Evolutionary conservation across 2,329 filamentous ascomycete genomes (phyloP).

Genomic region (Colletotrichum karsti): DNA sequence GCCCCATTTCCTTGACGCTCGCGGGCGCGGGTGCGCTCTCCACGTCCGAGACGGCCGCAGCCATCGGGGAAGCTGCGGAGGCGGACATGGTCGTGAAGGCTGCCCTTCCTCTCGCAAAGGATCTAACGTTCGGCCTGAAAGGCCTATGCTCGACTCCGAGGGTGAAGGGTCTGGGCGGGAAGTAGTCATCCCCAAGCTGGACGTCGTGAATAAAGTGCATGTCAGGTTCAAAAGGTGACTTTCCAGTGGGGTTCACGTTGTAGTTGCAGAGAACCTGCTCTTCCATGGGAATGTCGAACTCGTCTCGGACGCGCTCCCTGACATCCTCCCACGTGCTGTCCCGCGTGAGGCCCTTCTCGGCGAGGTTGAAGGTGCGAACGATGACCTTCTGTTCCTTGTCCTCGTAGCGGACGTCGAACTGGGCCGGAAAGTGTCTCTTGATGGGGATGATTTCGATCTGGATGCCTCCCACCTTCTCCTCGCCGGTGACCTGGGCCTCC

Average conservation of each 20-base stretch:
- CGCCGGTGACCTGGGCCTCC: constrained; percentile 53
- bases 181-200: constrained; percentile 29
- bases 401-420: constrained; percentile 28
- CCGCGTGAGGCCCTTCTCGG: constrained; percentile 4
- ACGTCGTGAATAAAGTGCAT: constrained; percentile 4
- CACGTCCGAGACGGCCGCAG: background rate
- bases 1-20: constrained; percentile 39
- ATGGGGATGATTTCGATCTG: constrained; percentile 49
- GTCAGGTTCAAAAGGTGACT: background rate
- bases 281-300: constrained; percentile 17
- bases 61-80: background rate
- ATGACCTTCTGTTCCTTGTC: constrained; percentile 11
- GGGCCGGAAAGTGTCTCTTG: constrained; percentile 16
- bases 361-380: constrained; percentile 26
- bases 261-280: constrained; percentile 6
- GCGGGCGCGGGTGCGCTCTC: background rate
- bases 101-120: background rate
- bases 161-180: constrained; percentile 21
- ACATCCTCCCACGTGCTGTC: constrained; percentile 29
- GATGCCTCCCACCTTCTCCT: constrained; percentile 48
- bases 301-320: constrained; percentile 19
- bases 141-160: too few species aligned
- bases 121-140: too few species aligned
- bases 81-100: background rate
- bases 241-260: background rate